Percentiles rank a stretch among this genome's conserved stretches.
These are phyloP conservation scores for Persicaria tinctoria DNA, from an alignment of 148 eudicot species.

Conservation along the genomic window DNA sequence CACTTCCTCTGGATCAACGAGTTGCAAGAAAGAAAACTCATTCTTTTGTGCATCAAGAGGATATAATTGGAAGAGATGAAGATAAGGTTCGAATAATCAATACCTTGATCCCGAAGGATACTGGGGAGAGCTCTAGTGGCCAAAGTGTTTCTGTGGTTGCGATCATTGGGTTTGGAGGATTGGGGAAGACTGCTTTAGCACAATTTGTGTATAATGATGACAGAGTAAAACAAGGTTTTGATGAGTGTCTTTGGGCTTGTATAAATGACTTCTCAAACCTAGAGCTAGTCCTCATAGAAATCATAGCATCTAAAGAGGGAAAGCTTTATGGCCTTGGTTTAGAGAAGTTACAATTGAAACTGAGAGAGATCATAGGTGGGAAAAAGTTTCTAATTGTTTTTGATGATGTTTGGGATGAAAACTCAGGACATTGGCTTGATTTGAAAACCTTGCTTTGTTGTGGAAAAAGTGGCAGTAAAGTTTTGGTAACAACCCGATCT, in stretches of 20 bases:
- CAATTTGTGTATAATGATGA: not conserved
- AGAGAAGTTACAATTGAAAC: not conserved
- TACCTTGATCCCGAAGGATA: not conserved
- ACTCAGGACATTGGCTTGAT: not conserved
- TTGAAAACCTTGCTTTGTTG: not conserved
- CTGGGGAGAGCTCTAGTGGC: not conserved
- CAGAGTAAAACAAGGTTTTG: not conserved
- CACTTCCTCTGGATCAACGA: not conserved
- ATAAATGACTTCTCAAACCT: not conserved
- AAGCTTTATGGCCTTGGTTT: not conserved
- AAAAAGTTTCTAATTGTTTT: not conserved
- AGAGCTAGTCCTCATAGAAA: not conserved
- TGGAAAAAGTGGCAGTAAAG: not conserved
- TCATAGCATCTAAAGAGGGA: not conserved
- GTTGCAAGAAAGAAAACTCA: not conserved
- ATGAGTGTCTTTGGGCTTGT: not conserved
- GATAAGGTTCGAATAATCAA: not conserved
- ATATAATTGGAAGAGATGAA: not conserved
- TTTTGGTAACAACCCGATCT: not conserved
- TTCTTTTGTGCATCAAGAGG: not conserved
- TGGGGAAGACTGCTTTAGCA: not conserved
- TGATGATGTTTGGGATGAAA: not conserved
- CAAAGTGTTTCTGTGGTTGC: not conserved
- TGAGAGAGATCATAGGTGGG: not conserved
- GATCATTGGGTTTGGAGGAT: not conserved